phyloP scores from a whole-genome alignment of 192 early-diverging fungal genomes.

The Thoreauomyces humboldtii region DNA sequence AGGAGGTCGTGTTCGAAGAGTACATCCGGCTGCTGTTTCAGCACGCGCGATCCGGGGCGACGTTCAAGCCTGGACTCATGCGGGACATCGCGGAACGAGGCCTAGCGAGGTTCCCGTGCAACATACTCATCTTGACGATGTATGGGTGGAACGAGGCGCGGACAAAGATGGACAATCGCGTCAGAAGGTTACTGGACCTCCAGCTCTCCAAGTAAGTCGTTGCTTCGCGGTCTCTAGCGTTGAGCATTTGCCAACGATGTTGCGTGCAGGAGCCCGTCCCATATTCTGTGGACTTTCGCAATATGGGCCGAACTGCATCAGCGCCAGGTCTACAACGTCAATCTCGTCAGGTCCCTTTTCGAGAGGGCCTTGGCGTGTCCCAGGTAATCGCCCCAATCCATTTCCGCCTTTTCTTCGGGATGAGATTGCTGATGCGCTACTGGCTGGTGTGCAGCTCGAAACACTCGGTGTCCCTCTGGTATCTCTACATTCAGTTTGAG shows the following conservation, averaged over 20 bases:
- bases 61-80: conserved; percentile 45
- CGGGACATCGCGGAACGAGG: conserved; percentile 43
- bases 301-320: conserved; percentile 59
- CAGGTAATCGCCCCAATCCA: too few species aligned
- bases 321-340: conserved; percentile 47
- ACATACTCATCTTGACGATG: conserved; percentile 50
- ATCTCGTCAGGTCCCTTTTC: conserved; percentile 58
- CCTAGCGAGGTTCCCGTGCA: conserved; percentile 52
- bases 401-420: too few species aligned
- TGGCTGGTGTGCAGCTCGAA: too few species aligned
- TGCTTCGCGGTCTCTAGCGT: conserved; percentile 3
- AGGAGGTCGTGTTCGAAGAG: conserved; percentile 30
- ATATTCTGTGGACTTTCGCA: conserved; percentile 53
- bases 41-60: conserved; percentile 20
- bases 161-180: conserved; percentile 59
- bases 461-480: conserved; percentile 56
- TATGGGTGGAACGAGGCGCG: conserved; percentile 62
- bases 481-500: conserved; percentile 61
- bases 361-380: conserved; percentile 46
- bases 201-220: conserved; percentile 39
- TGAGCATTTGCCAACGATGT: background rate
- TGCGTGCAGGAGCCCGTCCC: conserved; percentile 46
- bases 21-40: conserved; percentile 18
- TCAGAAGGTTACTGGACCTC: conserved; percentile 41
- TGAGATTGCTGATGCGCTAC: too few species aligned